These are phyloP conservation scores for Verruconis gallopava DNA, from an alignment of 2,329 filamentous ascomycete genomes.

Conservation along the genomic window DNA sequence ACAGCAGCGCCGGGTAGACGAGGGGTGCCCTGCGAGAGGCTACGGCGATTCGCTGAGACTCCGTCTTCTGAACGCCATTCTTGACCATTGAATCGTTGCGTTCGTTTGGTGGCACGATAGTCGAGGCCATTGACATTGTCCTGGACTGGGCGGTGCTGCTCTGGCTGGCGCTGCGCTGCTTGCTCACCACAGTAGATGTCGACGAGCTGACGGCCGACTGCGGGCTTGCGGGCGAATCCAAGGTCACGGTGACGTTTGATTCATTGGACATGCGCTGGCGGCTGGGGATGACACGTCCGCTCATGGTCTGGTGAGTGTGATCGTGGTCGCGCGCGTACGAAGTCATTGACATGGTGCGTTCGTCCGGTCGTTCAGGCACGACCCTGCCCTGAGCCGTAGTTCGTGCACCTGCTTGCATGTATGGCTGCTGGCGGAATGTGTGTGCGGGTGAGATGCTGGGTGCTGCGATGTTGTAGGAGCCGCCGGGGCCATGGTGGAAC, in stretches of 20 bases:
- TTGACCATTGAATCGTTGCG: constrained; percentile 42
- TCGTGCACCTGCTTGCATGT: constrained; percentile 46
- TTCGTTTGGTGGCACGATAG: constrained; percentile 50
- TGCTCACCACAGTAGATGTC: background rate
- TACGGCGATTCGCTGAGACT: constrained; percentile 21
- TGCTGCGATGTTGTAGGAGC: constrained; percentile 40
- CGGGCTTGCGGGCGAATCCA: constrained; percentile 18
- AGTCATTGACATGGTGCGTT: constrained; percentile 92
- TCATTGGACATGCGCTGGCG: constrained; percentile 47
- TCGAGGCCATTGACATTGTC: constrained; percentile 90
- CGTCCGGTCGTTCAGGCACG: constrained; percentile 82
- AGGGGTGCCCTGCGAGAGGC: constrained; percentile 61
- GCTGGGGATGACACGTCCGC: constrained; percentile 78
- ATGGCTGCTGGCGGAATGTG: constrained; percentile 66
- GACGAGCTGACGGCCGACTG: constrained; percentile 2
- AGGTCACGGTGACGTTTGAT: constrained; percentile 6
- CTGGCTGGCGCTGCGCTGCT: constrained; percentile 18
- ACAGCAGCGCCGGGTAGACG: constrained; percentile 86
- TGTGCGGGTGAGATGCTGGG: constrained; percentile 49
- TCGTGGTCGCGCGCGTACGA: constrained; percentile 66
- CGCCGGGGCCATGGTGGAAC: constrained; percentile 42
- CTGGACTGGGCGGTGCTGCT: constrained; percentile 41
- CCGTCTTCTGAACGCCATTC: constrained; percentile 33
- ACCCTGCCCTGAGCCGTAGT: constrained; percentile 86
- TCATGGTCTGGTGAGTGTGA: constrained; percentile 80